Evolutionary conservation across 495 filamentous ascomycete species (phyloP).

Genomic region (Aspergillus haitiensis): DNA sequence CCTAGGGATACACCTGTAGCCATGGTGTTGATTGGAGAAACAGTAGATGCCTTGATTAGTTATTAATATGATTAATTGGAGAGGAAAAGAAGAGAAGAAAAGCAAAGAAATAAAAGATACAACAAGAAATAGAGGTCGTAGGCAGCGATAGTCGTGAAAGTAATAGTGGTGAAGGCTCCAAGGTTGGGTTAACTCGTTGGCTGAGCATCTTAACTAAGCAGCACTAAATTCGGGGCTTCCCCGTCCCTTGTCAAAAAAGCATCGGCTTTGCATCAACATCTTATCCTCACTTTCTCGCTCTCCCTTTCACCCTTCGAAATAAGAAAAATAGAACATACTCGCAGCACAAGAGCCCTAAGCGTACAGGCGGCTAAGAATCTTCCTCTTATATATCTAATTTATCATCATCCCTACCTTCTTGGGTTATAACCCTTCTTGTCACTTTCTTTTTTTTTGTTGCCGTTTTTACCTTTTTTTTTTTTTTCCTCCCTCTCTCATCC

Average conservation of each 20-base stretch:
- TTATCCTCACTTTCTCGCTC: neutral
- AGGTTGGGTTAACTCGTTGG: no score
- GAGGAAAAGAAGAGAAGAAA: neutral
- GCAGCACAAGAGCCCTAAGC: no score
- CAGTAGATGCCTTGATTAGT: neutral
- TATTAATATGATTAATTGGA: no score
- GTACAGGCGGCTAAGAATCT: no score
- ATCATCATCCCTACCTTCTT: constrained; percentile 3
- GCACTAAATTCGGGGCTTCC: neutral
- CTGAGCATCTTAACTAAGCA: neutral
- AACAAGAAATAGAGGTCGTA: neutral
- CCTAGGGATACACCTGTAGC: constrained; percentile 3
- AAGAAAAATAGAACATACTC: no score
- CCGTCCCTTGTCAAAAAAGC: neutral
- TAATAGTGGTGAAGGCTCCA: no score
- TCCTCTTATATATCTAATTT: constrained; percentile 17
- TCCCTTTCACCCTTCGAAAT: neutral
- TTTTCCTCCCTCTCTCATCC: neutral
- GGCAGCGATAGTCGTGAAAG: neutral
- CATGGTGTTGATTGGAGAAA: constrained; percentile 1
- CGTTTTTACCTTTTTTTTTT: constrained; percentile 7
- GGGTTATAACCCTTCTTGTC: constrained; percentile 13
- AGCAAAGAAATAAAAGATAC: neutral
- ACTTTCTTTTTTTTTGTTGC: constrained; percentile 2
- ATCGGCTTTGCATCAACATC: neutral